Evolutionary conservation across 345 rosid species (phyloP).

Genomic region (Bruguiera sexangula): DNA sequence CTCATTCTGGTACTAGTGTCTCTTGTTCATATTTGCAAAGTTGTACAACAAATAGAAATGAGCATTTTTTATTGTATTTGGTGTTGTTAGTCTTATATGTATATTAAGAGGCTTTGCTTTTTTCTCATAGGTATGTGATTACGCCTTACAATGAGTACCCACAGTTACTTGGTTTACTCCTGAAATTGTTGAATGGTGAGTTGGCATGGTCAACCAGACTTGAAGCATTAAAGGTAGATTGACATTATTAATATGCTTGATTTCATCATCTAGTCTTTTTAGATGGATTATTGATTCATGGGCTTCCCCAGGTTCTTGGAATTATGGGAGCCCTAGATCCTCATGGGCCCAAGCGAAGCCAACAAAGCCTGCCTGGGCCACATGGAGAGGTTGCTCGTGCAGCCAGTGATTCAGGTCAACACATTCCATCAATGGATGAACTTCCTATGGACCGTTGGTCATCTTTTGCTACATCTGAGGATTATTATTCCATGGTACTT

Average conservation of each 20-base stretch:
- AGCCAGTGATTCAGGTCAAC: constrained; percentile 93
- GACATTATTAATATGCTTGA: constrained; percentile 15
- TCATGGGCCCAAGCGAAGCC: constrained; percentile 85
- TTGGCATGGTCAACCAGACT: constrained; percentile 93
- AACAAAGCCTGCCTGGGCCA: constrained; percentile 65
- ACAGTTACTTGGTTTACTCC: constrained; percentile 81
- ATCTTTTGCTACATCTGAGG: constrained; percentile 91
- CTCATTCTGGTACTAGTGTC: too few relatives aligned
- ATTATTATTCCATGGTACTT: constrained; percentile 88
- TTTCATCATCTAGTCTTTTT: constrained; percentile 14
- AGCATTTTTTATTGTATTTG: neutral
- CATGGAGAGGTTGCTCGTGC: constrained; percentile 89
- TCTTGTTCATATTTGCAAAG: too few relatives aligned
- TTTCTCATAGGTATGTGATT: constrained; percentile 70
- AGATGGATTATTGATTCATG: constrained; percentile 27
- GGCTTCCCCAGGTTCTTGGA: constrained; percentile 76
- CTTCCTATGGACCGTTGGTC: constrained; percentile 88
- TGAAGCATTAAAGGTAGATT: constrained; percentile 90
- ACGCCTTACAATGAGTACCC: constrained; percentile 95
- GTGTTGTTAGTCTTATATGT: neutral
- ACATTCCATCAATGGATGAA: constrained; percentile 82
- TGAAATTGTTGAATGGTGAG: constrained; percentile 95
- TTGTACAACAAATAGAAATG: too few relatives aligned
- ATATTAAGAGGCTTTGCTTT: neutral
- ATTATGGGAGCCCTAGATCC: constrained; percentile 99